Evolutionary conservation across 257 asterid species (phyloP).

Genomic region (Solanum medicagineum): DNA sequence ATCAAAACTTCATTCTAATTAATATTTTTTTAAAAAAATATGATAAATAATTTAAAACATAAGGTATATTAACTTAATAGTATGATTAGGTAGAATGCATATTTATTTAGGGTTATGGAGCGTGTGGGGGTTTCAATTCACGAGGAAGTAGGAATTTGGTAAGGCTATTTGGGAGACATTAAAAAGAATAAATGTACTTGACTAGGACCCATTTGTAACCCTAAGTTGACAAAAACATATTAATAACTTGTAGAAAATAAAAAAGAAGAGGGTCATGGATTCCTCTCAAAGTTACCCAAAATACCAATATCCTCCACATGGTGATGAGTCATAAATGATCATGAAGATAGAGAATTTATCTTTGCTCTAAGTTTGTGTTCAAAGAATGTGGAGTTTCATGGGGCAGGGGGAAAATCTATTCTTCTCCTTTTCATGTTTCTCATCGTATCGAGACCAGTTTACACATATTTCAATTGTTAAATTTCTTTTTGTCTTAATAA

Average conservation of each 20-base stretch:
- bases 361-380: neutral
- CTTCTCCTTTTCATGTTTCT: neutral
- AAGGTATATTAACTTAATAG: neutral
- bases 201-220: constrained; percentile 4
- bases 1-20: too few species aligned
- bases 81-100: neutral
- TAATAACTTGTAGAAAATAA: neutral
- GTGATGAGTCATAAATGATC: constrained; percentile 14
- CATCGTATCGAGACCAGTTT: neutral
- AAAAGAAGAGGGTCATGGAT: neutral
- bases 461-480: neutral
- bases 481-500: neutral
- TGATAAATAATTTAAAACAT: too few species aligned
- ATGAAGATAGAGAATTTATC: constrained; percentile 6
- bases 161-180: neutral
- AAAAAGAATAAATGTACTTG: neutral
- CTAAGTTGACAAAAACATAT: constrained; percentile 10
- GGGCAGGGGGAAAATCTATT: neutral
- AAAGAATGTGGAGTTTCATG: neutral
- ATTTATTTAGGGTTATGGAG: neutral
- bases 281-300: neutral
- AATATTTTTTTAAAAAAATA: too few species aligned
- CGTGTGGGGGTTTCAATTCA: neutral
- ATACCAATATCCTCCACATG: constrained; percentile 2
- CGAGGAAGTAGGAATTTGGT: neutral